phyloP scores from a whole-genome alignment of 2,329 filamentous ascomycete species.

The Colletotrichum tamarilloi region DNA sequence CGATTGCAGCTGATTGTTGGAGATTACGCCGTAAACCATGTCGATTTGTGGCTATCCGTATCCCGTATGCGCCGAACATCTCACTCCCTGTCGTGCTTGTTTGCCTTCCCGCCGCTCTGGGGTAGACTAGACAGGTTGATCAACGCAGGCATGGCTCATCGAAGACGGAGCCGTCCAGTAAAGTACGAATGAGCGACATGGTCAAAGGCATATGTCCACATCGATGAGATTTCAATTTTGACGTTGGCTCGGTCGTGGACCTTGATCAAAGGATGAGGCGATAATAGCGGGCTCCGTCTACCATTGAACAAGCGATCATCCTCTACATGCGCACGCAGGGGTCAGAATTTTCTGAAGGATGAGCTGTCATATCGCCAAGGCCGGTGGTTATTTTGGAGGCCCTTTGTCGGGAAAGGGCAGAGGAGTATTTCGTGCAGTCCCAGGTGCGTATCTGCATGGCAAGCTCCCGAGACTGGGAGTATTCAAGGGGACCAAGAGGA shows the following conservation, averaged over 20 bases:
- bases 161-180: slow-evolving; percentile 16
- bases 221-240: slow-evolving; percentile 12
- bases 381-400: background rate
- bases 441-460: slow-evolving; percentile 17
- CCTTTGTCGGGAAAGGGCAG: slow-evolving; percentile 1
- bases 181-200: slow-evolving; percentile 9
- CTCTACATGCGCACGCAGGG: slow-evolving; percentile 11
- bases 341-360: background rate
- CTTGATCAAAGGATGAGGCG: background rate
- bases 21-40: background rate
- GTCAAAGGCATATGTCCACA: slow-evolving; percentile 5
- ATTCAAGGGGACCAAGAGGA: background rate
- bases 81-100: background rate
- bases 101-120: background rate
- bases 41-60: background rate
- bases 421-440: slow-evolving; percentile 24
- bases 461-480: background rate
- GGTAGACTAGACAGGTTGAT: slow-evolving; percentile 11
- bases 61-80: background rate
- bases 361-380: slow-evolving; percentile 23
- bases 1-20: background rate
- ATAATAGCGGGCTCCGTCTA: background rate
- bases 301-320: background rate
- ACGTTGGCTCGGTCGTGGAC: background rate
- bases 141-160: slow-evolving; percentile 23